These are phyloP conservation scores for Sporothrix euskadiensis DNA, from an alignment of 2,329 filamentous ascomycete species.

Conservation along the genomic window DNA sequence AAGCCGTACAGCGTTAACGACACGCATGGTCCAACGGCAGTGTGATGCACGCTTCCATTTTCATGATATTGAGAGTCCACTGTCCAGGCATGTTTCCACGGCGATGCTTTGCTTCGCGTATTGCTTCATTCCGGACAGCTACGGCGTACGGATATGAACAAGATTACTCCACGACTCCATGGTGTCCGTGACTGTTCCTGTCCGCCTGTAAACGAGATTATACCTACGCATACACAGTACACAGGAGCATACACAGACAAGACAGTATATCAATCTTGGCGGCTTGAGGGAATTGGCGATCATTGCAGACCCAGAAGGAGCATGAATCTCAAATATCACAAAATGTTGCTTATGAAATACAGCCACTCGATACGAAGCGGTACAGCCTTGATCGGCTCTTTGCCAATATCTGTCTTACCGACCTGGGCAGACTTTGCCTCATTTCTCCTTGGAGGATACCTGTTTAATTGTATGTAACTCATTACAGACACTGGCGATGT, in stretches of 20 bases:
- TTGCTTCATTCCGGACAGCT: neutral
- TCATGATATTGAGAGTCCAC: neutral
- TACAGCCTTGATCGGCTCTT: neutral
- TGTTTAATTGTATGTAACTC: neutral
- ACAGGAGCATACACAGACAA: too few species aligned
- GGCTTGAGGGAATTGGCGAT: slow-evolving; percentile 8
- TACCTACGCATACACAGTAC: neutral
- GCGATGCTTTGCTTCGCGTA: neutral
- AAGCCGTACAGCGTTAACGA: neutral
- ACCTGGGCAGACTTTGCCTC: neutral
- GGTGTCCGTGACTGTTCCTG: neutral
- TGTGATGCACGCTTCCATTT: slow-evolving; percentile 1
- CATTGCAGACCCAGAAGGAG: slow-evolving; percentile 1
- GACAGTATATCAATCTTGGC: neutral
- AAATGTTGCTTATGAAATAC: neutral
- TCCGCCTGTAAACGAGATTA: slow-evolving; percentile 9
- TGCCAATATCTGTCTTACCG: neutral
- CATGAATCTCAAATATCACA: neutral
- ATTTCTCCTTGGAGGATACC: neutral
- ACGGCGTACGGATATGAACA: neutral
- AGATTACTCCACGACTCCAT: neutral
- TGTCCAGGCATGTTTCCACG: neutral
- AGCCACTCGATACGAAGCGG: neutral
- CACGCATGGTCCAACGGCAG: slow-evolving; percentile 12
- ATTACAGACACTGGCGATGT: neutral